These are phyloP conservation scores for Phoma sp. DNA, from an alignment of 2,329 filamentous ascomycete species.

Conservation along the genomic window DNA sequence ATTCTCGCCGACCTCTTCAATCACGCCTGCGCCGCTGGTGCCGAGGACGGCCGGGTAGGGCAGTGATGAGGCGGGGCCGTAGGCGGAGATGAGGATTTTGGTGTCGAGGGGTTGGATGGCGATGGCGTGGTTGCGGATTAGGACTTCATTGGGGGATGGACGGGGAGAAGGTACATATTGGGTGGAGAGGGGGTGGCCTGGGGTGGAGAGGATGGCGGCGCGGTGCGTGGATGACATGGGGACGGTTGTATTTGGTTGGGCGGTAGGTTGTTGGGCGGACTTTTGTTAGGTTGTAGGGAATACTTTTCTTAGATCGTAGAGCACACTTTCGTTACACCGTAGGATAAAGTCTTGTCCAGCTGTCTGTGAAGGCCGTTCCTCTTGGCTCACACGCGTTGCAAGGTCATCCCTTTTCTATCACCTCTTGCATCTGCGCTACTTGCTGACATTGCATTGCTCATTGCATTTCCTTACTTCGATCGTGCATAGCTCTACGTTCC, in stretches of 20 bases:
- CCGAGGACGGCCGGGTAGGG: constrained; percentile 29
- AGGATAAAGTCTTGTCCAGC: no score
- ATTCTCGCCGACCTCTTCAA: constrained; percentile 56
- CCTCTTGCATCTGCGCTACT: background rate
- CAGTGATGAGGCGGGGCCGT: constrained; percentile 28
- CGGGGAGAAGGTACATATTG: constrained; percentile 1
- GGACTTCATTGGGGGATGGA: constrained; percentile 25
- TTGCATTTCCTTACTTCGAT: background rate
- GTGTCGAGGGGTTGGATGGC: constrained; percentile 37
- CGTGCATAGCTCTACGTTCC: no score
- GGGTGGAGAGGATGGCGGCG: background rate
- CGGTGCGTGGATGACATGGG: background rate
- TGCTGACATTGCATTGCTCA: background rate
- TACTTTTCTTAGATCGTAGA: no score
- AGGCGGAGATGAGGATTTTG: constrained; percentile 33
- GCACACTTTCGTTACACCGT: no score
- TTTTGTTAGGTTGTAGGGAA: no score
- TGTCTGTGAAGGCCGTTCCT: no score
- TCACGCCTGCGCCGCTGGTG: constrained; percentile 44
- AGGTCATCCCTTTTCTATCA: background rate
- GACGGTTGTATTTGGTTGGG: background rate
- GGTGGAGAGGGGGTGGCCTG: background rate
- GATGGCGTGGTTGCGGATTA: constrained; percentile 32
- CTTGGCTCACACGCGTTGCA: no score
- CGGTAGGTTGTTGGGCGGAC: no score